phyloP scores from a whole-genome alignment of 2,329 filamentous ascomycete species.

The Epichloe baconii region DNA sequence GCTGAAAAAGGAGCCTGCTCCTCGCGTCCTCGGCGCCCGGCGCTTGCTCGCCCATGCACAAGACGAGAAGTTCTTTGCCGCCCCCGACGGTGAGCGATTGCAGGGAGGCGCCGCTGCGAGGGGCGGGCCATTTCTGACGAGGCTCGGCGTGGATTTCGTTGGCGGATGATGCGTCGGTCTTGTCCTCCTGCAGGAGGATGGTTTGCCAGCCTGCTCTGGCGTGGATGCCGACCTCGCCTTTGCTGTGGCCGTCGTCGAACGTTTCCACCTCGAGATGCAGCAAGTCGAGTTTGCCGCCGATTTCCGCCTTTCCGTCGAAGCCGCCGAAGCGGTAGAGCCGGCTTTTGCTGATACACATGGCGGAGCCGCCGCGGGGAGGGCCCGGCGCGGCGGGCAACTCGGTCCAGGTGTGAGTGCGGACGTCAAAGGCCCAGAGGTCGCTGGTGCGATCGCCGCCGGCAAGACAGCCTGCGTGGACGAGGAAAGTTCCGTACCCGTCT shows the following conservation, averaged over 20 bases:
- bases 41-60: constrained; percentile 45
- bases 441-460: constrained; percentile 44
- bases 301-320: constrained; percentile 56
- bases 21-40: constrained; percentile 34
- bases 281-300: constrained; percentile 61
- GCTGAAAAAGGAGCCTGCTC: constrained; percentile 39
- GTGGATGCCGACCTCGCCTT: constrained; percentile 36
- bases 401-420: constrained; percentile 51
- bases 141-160: constrained; percentile 21
- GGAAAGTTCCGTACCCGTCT: constrained; percentile 53
- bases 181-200: constrained; percentile 28
- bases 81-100: constrained; percentile 44
- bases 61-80: constrained; percentile 48
- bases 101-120: constrained; percentile 40
- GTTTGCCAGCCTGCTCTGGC: constrained; percentile 43
- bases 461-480: constrained; percentile 65
- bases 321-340: constrained; percentile 70
- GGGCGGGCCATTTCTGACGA: constrained; percentile 33
- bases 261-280: constrained; percentile 43
- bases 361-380: constrained; percentile 50
- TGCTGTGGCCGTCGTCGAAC: constrained; percentile 36
- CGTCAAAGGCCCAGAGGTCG: constrained; percentile 70
- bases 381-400: constrained; percentile 54
- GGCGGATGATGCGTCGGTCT: constrained; percentile 18
- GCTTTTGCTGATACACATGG: constrained; percentile 49